A percentile compares a stretch with the other conserved stretches of the same genome.
phyloP scores from a whole-genome alignment of 2,329 filamentous ascomycete species.

The Balansia obtecta region DNA sequence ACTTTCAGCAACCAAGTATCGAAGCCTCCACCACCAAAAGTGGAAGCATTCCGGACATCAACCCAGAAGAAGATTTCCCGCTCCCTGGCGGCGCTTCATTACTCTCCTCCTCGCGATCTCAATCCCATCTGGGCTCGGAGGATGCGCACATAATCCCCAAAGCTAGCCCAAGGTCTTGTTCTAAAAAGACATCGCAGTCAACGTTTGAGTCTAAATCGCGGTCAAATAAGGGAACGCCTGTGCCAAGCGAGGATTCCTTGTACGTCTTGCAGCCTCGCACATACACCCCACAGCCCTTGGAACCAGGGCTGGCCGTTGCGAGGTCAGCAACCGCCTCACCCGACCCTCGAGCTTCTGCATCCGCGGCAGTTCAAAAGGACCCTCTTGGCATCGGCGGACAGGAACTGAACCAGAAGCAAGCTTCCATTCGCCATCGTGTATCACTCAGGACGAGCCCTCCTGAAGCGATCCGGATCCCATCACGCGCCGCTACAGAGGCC shows the following conservation, averaged over 20 bases:
- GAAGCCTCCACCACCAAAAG: conserved; percentile 7
- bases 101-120: conserved; percentile 9
- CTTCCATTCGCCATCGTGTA: conserved; percentile 40
- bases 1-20: conserved; percentile 7
- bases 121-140: not conserved
- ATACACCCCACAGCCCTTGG: conserved; percentile 32
- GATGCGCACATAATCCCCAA: not conserved
- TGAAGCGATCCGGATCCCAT: conserved; percentile 41
- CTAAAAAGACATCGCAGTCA: not conserved
- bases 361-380: not conserved
- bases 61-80: conserved; percentile 12
- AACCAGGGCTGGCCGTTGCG: not conserved
- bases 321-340: conserved; percentile 1
- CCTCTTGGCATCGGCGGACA: conserved; percentile 1
- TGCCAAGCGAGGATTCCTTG: conserved; percentile 23
- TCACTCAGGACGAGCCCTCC: conserved; percentile 41
- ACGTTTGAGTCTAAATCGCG: conserved; percentile 1
- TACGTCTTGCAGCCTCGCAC: conserved; percentile 45
- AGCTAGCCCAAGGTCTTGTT: not conserved
- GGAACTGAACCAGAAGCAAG: conserved; percentile 19
- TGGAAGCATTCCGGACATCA: conserved; percentile 7
- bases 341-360: not conserved
- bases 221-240: conserved; percentile 9
- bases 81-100: conserved; percentile 12
- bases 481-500: conserved; percentile 15